Evolutionary conservation across 192 early-diverging fungal species (phyloP), one percentile per base, ranked within the genome.

Genomic region (Tieghemiomyces parasiticus): DNA sequence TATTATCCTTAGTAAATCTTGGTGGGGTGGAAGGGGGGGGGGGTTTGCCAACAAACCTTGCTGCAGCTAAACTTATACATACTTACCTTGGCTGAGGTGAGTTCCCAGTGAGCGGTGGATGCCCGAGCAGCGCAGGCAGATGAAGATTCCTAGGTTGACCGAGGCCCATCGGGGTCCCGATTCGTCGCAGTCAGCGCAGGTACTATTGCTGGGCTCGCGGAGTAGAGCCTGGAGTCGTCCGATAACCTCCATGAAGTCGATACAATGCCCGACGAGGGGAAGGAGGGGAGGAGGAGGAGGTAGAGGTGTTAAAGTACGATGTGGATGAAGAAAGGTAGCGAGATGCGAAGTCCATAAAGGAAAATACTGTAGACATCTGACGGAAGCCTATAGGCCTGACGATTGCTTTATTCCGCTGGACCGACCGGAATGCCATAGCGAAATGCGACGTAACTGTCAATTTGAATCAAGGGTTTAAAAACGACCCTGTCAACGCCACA

Each of bases 21-120:
- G 38, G 38, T 42, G 16, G 38, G 38, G 6, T 42, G 16, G 38
- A 16, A 42, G 16, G 38, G 38, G 8, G 6, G 38, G n/a, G n/a
- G n/a, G 16, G 6, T 16, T 10, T 42, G 38, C 6, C 38, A 6
- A 10, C 8, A 16, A 16, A 42, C 16, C 38, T 16, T 6, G 16
- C 6, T 42, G 38, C 16, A 10, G 16, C 16, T 42, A 16, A 42
- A 42, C n/a, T n/a, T 42, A 42, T 42, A 16, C 8, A 16, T 42
- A 16, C 38, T 26, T 76, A 87, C 87, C 87, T 84, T 89, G 83
- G 46, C 79, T 81, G 60, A 91, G 88, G 65, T 91, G 88, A 25
- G 85, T 87, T 49, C 88, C 88, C 76, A 91, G 78, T 8, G 82
- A 86, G 9, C 88, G 78, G 67, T 91, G 88, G 49, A 84, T 73